These are phyloP conservation scores for Blastocystis sp. DNA, from an alignment of 352 stramenopile genomes.

Conservation along the genomic window DNA sequence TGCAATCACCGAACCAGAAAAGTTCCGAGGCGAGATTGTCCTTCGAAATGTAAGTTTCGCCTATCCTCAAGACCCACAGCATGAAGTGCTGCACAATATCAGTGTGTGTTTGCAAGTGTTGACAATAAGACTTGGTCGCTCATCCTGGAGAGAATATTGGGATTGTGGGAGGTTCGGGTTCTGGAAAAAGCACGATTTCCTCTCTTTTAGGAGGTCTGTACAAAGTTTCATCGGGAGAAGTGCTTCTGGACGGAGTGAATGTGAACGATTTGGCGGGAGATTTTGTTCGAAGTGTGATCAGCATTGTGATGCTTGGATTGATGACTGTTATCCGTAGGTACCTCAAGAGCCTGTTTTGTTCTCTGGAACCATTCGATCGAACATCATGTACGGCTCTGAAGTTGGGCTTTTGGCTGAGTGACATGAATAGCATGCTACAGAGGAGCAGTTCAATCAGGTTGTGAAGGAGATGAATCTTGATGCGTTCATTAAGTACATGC, in stretches of 20 bases:
- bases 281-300: constrained; percentile 36
- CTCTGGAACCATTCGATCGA: constrained; percentile 71
- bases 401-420: not conserved
- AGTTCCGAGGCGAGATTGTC: constrained; percentile 26
- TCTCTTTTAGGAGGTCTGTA: constrained; percentile 67
- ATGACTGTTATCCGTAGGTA: constrained; percentile 74
- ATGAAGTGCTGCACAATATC: constrained; percentile 14
- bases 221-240: constrained; percentile 38
- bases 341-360: constrained; percentile 86
- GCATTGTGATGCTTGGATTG: constrained; percentile 64
- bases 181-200: constrained; percentile 66
- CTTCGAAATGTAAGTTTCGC: constrained; percentile 14
- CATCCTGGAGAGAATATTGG: constrained; percentile 64
- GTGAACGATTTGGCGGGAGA: constrained; percentile 26
- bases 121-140: constrained; percentile 15
- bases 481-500: constrained; percentile 81
- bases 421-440: constrained; percentile 66
- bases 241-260: constrained; percentile 49
- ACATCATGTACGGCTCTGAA: constrained; percentile 74
- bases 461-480: constrained; percentile 79
- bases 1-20: not conserved
- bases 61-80: constrained; percentile 27
- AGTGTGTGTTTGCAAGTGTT: not conserved
- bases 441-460: constrained; percentile 73
- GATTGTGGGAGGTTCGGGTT: constrained; percentile 66